phyloP scores from a whole-genome alignment of 345 rosid genomes.

The Bruguiera gymnorhiza region DNA sequence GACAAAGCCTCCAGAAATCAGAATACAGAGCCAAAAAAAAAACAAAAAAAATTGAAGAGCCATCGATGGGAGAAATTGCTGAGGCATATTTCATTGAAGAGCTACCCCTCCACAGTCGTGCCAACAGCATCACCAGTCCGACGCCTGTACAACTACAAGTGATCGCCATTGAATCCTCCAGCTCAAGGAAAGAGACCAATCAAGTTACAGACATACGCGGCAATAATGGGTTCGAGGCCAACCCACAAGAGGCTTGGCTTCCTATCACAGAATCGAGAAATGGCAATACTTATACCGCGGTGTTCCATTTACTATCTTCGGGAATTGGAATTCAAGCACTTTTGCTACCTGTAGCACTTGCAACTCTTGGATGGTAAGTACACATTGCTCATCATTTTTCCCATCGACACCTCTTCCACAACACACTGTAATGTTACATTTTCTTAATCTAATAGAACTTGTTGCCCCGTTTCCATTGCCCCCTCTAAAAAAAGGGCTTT shows the following conservation, averaged over 20 bases:
- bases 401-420: neutral
- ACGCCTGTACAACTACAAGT: neutral
- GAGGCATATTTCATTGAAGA: neutral
- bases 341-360: constrained; percentile 41
- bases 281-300: constrained; percentile 17
- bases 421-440: neutral
- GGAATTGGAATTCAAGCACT: constrained; percentile 46
- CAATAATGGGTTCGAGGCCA: constrained; percentile 4
- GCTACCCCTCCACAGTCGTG: neutral
- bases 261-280: constrained; percentile 53
- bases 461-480: neutral
- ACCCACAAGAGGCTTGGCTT: constrained; percentile 36
- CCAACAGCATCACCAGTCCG: neutral
- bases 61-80: neutral
- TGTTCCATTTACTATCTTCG: constrained; percentile 39
- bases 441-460: neutral
- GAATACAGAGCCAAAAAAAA: too few relatives aligned
- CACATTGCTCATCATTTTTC: neutral
- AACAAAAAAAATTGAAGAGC: neutral
- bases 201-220: neutral
- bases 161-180: neutral
- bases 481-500: too few relatives aligned
- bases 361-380: constrained; percentile 45
- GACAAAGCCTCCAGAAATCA: too few relatives aligned
- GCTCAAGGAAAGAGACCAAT: neutral